Evolutionary conservation across 768 basidiomycete species (phyloP), one percentile per base, ranked within the genome.

Genomic region (Mycena capillaripes): DNA sequence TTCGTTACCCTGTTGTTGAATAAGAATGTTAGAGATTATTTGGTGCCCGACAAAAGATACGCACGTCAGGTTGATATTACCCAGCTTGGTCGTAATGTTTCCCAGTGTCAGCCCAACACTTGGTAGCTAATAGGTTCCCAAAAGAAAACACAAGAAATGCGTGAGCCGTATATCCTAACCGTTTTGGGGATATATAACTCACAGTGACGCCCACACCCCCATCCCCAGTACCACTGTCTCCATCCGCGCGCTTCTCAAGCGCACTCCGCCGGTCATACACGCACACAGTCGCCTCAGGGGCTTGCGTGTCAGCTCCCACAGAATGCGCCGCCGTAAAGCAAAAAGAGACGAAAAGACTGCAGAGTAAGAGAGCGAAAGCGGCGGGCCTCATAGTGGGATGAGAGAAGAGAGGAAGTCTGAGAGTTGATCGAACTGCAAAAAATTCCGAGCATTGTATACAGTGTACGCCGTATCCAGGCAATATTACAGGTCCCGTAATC

Each of bases 21-120:
- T 65, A 34, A 16, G 27, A 32, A 25, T 36, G 1, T 40, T 25
- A 16, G 30, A 34, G 27, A 25, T 14, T 58, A 10, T 16, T 16
- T 56, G 17, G 19, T 30, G 27, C 21, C 27, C 17, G 50, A 23
- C 5, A 12, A 38, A 27, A n/a, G 10, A 50, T 8, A 57, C 62
- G 59, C 64, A 75, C 74, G 74, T 75, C 30, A 75, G 64, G 46
- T 75, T 75, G 46, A 75, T 75, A 34, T 75, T 75, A 25, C 74
- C 74, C 29, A 75, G 17, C 63, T 75, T 75, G 5, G 74, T 75
- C 17, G 74, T 75, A 17, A 75, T 75, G 59, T 75, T 75, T 25
- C 74, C 74, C 50, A 75, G 67, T 9, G 70, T 50, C 21, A 75
- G 50, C 7, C 74, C 74, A 17, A 75, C 68, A 38, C 40, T 71